A percentile compares a stretch with the other conserved stretches of the same genome.
Evolutionary conservation across 768 basidiomycete species (phyloP).

Genomic region (Dacryopinax spathularia): DNA sequence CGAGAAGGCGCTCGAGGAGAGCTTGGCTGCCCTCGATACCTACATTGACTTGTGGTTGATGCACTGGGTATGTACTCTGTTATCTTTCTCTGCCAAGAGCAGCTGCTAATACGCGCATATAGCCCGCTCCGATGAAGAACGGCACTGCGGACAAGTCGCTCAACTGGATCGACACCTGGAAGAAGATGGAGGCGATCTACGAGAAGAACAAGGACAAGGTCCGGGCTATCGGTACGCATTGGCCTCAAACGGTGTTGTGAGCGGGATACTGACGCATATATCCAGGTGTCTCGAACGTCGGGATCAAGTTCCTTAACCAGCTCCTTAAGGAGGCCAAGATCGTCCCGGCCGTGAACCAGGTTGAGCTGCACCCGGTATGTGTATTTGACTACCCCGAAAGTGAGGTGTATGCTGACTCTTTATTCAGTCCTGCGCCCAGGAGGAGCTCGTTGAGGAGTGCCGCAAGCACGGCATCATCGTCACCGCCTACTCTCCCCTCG

Average conservation of each 20-base stretch:
- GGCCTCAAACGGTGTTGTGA: slow-evolving; percentile 1
- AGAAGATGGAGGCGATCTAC: slow-evolving; percentile 54
- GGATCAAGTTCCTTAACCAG: slow-evolving; percentile 45
- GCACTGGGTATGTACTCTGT: slow-evolving; percentile 10
- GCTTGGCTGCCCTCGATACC: slow-evolving; percentile 54
- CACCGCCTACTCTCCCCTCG: slow-evolving; percentile 70
- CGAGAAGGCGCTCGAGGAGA: slow-evolving; percentile 47
- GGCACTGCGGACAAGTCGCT: slow-evolving; percentile 42
- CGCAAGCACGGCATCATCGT: slow-evolving; percentile 47
- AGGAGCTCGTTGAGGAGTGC: slow-evolving; percentile 51
- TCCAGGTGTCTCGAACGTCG: slow-evolving; percentile 56
- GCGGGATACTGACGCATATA: slow-evolving; percentile 7
- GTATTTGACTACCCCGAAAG: background rate
- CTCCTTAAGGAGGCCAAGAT: slow-evolving; percentile 39
- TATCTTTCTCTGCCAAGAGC: background rate
- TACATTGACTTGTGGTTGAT: slow-evolving; percentile 66
- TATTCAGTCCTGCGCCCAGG: slow-evolving; percentile 46
- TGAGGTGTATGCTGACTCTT: background rate
- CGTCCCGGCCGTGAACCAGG: slow-evolving; percentile 61
- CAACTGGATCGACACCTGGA: slow-evolving; percentile 69
- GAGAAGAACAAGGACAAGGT: slow-evolving; percentile 54
- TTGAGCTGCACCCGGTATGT: slow-evolving; percentile 56
- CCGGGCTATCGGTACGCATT: slow-evolving; percentile 51
- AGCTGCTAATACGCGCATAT: background rate
- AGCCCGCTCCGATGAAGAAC: slow-evolving; percentile 63